A percentile compares a stretch with the other conserved stretches of the same genome.
These are phyloP conservation scores for Penicillium diatomitis DNA, from an alignment of 495 filamentous ascomycete genomes.

Conservation along the genomic window DNA sequence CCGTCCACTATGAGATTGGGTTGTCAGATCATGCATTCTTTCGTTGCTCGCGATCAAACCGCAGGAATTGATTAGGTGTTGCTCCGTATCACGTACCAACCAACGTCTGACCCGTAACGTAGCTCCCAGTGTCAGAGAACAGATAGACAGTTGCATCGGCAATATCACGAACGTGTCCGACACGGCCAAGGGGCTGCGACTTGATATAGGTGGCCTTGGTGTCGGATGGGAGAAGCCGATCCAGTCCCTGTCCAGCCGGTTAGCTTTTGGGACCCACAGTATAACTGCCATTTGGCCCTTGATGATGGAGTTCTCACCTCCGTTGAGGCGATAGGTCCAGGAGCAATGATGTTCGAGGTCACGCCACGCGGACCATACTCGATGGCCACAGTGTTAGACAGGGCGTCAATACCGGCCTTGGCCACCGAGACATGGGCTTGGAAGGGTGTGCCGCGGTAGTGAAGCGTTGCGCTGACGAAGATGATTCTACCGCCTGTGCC, in stretches of 20 bases:
- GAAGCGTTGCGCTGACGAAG: constrained; percentile 80
- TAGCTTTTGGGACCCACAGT: not conserved
- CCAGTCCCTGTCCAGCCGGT: constrained; percentile 24
- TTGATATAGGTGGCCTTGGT: constrained; percentile 21
- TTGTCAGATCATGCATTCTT: not conserved
- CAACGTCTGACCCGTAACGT: constrained; percentile 67
- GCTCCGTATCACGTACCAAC: constrained; percentile 41
- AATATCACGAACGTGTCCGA: constrained; percentile 78
- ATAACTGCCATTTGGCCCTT: not conserved
- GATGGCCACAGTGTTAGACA: constrained; percentile 64
- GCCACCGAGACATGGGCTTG: constrained; percentile 83
- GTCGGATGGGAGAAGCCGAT: constrained; percentile 33
- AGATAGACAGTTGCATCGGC: constrained; percentile 86
- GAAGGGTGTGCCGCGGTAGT: constrained; percentile 75
- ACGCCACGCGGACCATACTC: constrained; percentile 84
- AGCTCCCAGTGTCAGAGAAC: constrained; percentile 75
- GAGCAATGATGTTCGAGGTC: constrained; percentile 81
- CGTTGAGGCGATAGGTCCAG: constrained; percentile 63
- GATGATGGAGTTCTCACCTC: constrained; percentile 33
- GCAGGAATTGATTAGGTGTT: too few relatives aligned
- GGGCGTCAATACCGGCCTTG: constrained; percentile 82
- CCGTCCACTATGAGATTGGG: constrained; percentile 29
- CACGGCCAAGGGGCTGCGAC: constrained; percentile 58
- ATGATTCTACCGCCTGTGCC: constrained; percentile 78
- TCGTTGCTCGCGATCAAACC: too few relatives aligned